phyloP scores from a whole-genome alignment of 2,329 filamentous ascomycete species.

The Bimuria novae-zelandiae region DNA sequence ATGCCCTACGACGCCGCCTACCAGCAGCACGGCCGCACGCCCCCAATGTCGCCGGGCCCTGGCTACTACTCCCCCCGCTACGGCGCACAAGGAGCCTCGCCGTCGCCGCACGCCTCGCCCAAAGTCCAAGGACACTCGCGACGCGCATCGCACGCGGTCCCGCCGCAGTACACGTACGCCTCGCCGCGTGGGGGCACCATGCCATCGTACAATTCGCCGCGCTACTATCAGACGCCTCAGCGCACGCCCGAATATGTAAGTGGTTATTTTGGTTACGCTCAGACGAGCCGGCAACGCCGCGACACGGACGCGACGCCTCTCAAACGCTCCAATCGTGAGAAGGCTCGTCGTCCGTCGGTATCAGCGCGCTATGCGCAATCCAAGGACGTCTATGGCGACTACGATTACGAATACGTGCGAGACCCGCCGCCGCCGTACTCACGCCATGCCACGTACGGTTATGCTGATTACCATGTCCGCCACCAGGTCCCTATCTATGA shows the following conservation, averaged over 20 bases:
- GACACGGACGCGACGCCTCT: conserved; percentile 45
- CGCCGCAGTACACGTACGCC: conserved; percentile 50
- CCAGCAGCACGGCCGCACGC: conserved; percentile 35
- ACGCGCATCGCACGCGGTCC: conserved; percentile 59
- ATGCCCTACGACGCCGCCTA: conserved; percentile 43
- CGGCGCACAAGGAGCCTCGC: conserved; percentile 54
- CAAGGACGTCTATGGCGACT: conserved; percentile 61
- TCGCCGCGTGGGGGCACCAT: conserved; percentile 41
- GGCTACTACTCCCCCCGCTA: conserved; percentile 60
- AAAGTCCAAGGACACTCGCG: conserved; percentile 57
- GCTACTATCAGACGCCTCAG: conserved; percentile 55
- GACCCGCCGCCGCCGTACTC: conserved; percentile 56
- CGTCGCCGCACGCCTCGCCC: conserved; percentile 51
- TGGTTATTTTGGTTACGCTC: conserved; percentile 56
- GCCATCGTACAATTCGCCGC: conserved; percentile 48
- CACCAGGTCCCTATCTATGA: conserved; percentile 56
- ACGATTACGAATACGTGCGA: conserved; percentile 52
- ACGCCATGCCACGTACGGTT: conserved; percentile 59
- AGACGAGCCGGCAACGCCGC: conserved; percentile 48
- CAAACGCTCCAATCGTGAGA: conserved; percentile 49
- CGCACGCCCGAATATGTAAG: conserved; percentile 69
- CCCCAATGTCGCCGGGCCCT: conserved; percentile 54
- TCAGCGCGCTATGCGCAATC: conserved; percentile 59
- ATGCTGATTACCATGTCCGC: conserved; percentile 59
- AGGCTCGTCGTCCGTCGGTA: conserved; percentile 57